Evolutionary conservation across 192 early-diverging fungal species (phyloP).

Genomic region (Dissophora globulifera): DNA sequence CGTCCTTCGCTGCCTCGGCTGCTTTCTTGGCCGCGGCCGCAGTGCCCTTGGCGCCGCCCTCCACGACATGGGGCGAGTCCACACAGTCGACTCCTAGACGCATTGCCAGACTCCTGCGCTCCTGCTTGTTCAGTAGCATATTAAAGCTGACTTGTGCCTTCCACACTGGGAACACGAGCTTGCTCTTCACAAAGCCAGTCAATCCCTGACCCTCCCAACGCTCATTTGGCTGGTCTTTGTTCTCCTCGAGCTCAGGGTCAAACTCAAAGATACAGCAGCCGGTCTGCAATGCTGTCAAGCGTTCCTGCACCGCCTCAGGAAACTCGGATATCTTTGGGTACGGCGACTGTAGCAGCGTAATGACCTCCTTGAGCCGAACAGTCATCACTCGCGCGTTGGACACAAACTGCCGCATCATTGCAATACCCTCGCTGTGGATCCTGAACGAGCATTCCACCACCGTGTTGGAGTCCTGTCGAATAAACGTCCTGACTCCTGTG

Average conservation of each 20-base stretch:
- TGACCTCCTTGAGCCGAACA: conserved; percentile 36
- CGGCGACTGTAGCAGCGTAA: conserved; percentile 37
- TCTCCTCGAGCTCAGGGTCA: conserved; percentile 56
- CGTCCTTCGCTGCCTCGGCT: conserved; percentile 12
- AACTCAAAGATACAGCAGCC: conserved; percentile 71
- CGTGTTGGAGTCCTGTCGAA: conserved; percentile 72
- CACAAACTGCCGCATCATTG: conserved; percentile 62
- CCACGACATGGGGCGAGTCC: conserved; percentile 47
- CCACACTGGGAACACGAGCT: conserved; percentile 77
- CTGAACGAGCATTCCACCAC: conserved; percentile 71
- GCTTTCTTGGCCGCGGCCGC: conserved; percentile 33
- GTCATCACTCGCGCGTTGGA: conserved; percentile 36
- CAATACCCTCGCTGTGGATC: conserved; percentile 73
- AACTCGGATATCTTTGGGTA: conserved; percentile 59
- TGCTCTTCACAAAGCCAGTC: conserved; percentile 49
- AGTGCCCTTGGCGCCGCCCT: conserved; percentile 43
- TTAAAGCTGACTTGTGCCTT: conserved; percentile 77
- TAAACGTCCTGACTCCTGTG: conserved; percentile 91
- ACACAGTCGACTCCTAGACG: conserved; percentile 51
- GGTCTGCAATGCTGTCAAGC: conserved; percentile 32
- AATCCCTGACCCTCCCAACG: conserved; percentile 50
- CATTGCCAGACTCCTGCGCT: conserved; percentile 63
- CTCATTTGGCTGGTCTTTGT: conserved; percentile 49
- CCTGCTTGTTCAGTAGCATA: conserved; percentile 78
- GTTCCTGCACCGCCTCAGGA: conserved; percentile 54